These are phyloP conservation scores for Coemansia sp. DNA, from an alignment of 192 early-diverging fungal species.

Conservation along the genomic window DNA sequence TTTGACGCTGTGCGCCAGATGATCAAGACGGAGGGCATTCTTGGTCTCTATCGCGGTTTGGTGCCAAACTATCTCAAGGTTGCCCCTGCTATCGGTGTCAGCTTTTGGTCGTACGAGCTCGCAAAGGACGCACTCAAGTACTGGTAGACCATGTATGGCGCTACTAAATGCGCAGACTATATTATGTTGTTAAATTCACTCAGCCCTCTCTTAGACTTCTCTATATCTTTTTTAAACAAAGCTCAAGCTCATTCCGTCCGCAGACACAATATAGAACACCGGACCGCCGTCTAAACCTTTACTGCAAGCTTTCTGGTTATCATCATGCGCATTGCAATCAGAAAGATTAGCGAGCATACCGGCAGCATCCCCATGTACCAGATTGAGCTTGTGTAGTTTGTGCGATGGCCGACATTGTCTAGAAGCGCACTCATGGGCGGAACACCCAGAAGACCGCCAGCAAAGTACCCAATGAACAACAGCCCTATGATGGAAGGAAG, in stretches of 20 bases:
- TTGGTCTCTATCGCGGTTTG: slow-evolving; percentile 72
- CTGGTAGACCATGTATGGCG: slow-evolving; percentile 24
- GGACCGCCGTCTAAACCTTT: not conserved
- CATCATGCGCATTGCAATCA: slow-evolving; percentile 30
- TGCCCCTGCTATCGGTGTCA: slow-evolving; percentile 79
- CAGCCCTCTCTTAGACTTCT: not conserved
- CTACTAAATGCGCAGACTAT: no score
- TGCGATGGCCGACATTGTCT: slow-evolving; percentile 47
- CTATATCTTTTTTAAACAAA: not conserved
- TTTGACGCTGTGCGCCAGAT: slow-evolving; percentile 65
- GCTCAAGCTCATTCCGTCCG: no score
- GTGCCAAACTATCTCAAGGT: slow-evolving; percentile 84
- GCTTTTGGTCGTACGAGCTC: slow-evolving; percentile 79
- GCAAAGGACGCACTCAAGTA: slow-evolving; percentile 64
- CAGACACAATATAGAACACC: no score
- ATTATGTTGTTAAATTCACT: not conserved
- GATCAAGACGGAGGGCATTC: slow-evolving; percentile 65
- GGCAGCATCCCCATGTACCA: slow-evolving; percentile 48
- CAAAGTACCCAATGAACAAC: slow-evolving; percentile 43
- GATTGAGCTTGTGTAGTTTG: slow-evolving; percentile 41
- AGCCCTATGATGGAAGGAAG: slow-evolving; percentile 48
- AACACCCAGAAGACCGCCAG: slow-evolving; percentile 41
- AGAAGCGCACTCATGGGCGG: slow-evolving; percentile 48
- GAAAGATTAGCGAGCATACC: slow-evolving; percentile 35
- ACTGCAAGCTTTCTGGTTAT: slow-evolving; percentile 23